Percentiles rank a stretch among this genome's conserved stretches.
These are phyloP conservation scores for Ashbya aceris DNA, from an alignment of 1,139 yeast species.

Conservation along the genomic window DNA sequence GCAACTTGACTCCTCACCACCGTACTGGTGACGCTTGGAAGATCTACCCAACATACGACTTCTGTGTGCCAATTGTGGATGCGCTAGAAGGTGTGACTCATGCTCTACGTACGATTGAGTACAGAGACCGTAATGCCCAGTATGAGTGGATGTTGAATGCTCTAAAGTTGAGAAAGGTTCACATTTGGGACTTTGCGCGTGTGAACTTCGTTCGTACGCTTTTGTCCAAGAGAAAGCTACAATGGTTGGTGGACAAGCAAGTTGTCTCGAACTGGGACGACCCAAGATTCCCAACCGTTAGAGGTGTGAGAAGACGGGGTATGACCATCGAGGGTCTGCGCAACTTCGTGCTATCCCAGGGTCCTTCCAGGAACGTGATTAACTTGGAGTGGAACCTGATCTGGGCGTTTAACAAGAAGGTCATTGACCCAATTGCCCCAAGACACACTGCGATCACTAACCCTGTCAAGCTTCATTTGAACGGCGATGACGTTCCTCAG, in stretches of 20 bases:
- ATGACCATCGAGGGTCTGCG: constrained; percentile 96
- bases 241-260: constrained; percentile 92
- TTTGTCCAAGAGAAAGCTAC: constrained; percentile 91
- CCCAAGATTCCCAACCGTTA: constrained; percentile 97
- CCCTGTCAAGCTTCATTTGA: constrained; percentile 56
- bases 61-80: constrained; percentile 96
- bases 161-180: constrained; percentile 75
- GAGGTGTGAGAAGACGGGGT: constrained; percentile 99
- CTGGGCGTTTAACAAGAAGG: constrained; percentile 95
- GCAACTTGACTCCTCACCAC: constrained; percentile 93
- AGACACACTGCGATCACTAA: constrained; percentile 79
- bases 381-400: constrained; percentile 94
- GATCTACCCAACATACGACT: constrained; percentile 94
- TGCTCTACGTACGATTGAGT: constrained; percentile 93
- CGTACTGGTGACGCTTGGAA: constrained; percentile 90
- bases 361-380: constrained; percentile 92
- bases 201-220: constrained; percentile 92
- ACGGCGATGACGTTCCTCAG: constrained; percentile 54
- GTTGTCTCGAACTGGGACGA: constrained; percentile 93
- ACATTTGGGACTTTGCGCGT: constrained; percentile 96
- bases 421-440: constrained; percentile 93
- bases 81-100: constrained; percentile 94
- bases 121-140: constrained; percentile 96
- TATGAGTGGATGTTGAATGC: constrained; percentile 91
- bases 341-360: constrained; percentile 87